phyloP scores from a whole-genome alignment of 129 eudicot species.

The Rutidosis leptorrhynchoides region DNA sequence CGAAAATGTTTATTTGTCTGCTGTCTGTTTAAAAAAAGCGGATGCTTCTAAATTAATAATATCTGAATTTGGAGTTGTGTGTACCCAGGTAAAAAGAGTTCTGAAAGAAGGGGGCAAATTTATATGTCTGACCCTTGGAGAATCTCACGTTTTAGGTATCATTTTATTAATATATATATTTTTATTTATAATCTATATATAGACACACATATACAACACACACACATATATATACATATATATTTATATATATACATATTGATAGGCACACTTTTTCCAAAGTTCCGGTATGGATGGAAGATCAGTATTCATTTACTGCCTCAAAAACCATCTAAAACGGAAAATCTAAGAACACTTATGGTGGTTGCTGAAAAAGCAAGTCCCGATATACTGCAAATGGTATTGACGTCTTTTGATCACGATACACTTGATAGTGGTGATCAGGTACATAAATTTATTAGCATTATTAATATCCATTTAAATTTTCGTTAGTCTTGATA shows the following conservation, averaged over 20 bases:
- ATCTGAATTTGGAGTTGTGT: constrained; percentile 23
- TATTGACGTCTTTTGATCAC: constrained; percentile 46
- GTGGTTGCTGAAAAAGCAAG: constrained; percentile 76
- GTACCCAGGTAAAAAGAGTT: constrained; percentile 80
- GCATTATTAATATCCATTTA: background rate
- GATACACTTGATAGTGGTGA: constrained; percentile 40
- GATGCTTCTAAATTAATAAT: constrained; percentile 1
- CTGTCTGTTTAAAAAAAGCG: constrained; percentile 6
- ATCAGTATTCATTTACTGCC: constrained; percentile 60
- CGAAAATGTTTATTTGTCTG: background rate
- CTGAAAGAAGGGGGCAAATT: constrained; percentile 72
- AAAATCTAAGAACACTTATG: constrained; percentile 68
- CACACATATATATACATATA: too few relatives aligned
- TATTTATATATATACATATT: background rate
- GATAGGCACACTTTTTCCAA: constrained; percentile 66
- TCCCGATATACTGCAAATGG: constrained; percentile 40
- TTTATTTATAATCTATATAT: background rate
- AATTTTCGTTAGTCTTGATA: constrained; percentile 14
- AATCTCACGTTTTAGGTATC: constrained; percentile 92
- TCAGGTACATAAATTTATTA: constrained; percentile 47
- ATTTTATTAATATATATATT: constrained; percentile 8
- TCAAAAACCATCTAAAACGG: constrained; percentile 48
- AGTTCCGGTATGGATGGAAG: constrained; percentile 89
- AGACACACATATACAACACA: too few relatives aligned
- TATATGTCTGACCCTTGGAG: constrained; percentile 86